These are phyloP conservation scores for Aspergillus sergii DNA, from an alignment of 2,329 filamentous ascomycete species.

Conservation along the genomic window DNA sequence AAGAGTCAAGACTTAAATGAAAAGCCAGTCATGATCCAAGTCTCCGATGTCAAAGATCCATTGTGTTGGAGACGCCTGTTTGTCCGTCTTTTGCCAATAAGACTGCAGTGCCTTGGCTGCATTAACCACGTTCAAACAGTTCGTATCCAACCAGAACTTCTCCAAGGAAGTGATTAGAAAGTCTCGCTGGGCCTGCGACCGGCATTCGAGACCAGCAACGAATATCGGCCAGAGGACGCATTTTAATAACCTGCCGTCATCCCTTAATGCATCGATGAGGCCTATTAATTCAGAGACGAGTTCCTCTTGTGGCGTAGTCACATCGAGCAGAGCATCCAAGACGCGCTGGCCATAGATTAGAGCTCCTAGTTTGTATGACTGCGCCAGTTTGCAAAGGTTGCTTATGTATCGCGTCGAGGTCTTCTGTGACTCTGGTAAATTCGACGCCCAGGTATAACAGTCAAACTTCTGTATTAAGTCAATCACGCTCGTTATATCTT, in stretches of 20 bases:
- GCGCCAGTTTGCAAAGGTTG: conserved; percentile 30
- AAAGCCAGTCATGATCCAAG: conserved; percentile 33
- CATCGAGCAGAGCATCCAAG: conserved; percentile 26
- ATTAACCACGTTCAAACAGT: conserved; percentile 36
- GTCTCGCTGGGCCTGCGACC: conserved; percentile 22
- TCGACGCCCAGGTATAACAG: conserved; percentile 29
- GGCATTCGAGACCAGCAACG: conserved; percentile 35
- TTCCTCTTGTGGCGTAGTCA: conserved; percentile 18
- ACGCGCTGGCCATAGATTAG: conserved; percentile 36
- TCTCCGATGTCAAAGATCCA: conserved; percentile 37
- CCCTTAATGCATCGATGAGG: conserved; percentile 26
- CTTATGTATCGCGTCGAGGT: conserved; percentile 18
- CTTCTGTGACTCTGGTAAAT: conserved; percentile 17
- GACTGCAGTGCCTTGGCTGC: conserved; percentile 31
- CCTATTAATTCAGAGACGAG: conserved; percentile 29
- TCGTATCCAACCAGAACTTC: conserved; percentile 33
- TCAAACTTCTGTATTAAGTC: conserved; percentile 14
- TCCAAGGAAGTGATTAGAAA: conserved; percentile 29
- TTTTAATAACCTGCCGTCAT: conserved; percentile 31
- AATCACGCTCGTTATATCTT: conserved; percentile 12
- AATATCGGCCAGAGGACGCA: conserved; percentile 40
- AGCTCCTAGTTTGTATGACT: conserved; percentile 33
- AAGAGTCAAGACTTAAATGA: conserved; percentile 22
- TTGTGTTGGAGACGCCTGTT: conserved; percentile 11
- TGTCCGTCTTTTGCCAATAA: conserved; percentile 26